Conservation (phyloP, 129 eudicot species). For the Flaveria brownii region DNA sequence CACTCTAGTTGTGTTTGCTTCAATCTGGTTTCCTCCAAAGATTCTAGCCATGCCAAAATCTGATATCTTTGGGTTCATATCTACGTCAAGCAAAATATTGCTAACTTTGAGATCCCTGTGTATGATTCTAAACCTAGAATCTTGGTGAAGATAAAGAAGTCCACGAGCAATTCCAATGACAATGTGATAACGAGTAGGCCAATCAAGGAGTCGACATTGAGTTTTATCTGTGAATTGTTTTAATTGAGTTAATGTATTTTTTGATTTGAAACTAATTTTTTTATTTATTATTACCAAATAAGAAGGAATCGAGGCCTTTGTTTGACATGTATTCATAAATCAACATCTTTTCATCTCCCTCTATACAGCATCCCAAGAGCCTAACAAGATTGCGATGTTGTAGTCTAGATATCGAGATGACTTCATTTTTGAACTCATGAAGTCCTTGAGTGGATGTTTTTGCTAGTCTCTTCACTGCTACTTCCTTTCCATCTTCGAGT, state of each 20-base stretch:
- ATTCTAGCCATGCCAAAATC: no score
- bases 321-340: constrained; percentile 57
- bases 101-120: no score
- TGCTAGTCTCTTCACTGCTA: constrained; percentile 53
- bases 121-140: no score
- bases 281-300: constrained; percentile 38
- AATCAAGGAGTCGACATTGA: constrained; percentile 28
- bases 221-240: constrained; percentile 23
- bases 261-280: no score
- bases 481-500: constrained; percentile 28
- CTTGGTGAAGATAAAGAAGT: no score
- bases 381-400: neutral
- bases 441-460: neutral
- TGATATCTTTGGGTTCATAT: no score
- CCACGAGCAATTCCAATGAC: no score
- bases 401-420: neutral
- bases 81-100: no score
- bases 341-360: constrained; percentile 43
- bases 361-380: constrained; percentile 20
- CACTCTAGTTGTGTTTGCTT: no score
- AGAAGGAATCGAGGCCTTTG: constrained; percentile 50
- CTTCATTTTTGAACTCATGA: neutral
- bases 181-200: no score
- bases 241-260: neutral
- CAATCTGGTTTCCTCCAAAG: no score